Evolutionary conservation across 163 green algal genomes (phyloP), one percentile per base, ranked within the genome.

Genomic region (Scenedesmus sp.): DNA sequence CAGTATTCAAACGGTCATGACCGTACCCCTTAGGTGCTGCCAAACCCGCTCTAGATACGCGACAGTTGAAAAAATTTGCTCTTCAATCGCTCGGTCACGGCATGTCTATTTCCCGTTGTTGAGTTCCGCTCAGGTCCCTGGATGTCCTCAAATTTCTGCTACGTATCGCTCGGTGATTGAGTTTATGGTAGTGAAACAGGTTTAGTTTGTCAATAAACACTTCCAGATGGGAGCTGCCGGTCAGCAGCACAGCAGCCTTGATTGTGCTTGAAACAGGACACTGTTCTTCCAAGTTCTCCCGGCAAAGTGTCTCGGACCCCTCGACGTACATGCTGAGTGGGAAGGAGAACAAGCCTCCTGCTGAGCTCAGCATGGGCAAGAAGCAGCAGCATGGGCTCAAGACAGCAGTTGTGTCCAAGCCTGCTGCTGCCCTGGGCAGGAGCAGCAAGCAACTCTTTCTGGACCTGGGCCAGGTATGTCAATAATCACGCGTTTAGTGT

Each of bases 371-470:
- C 15, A 59, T 26, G 20, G 46, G 5, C 87, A 85, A 46, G 57
- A 85, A 87, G 23, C 87, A 91, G 74, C 76, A 84, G 26, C 79
- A 23, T 56, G 46, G 26, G 79, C 73, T 54, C 26, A 59, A 34
- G 8, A 12, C 73, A 74, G 76, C 74, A 77, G 23, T 7, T 62
- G 55, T 73, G 55, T 9, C 26, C 54, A 59, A 85, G 87, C 87
- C 9, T 10, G 23, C 81, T 34, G 7, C 15, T 0, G 34, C 18
- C 55, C 23, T n/a, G 10, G 59, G 46, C 87, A 91, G 76, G 66
- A 87, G 56, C 18, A 88, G 62, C 82, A 89, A 62, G 56, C 89
- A 92, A 83, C 16, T 90, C 56, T 92, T 90, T 18, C 55, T 92
- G 10, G 89, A 92, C 67, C 74, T 89, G 1, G 89, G 89, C 13